Conservation (phyloP, 192 early-diverging fungal genomes). For the Backusella westeae region DNA sequence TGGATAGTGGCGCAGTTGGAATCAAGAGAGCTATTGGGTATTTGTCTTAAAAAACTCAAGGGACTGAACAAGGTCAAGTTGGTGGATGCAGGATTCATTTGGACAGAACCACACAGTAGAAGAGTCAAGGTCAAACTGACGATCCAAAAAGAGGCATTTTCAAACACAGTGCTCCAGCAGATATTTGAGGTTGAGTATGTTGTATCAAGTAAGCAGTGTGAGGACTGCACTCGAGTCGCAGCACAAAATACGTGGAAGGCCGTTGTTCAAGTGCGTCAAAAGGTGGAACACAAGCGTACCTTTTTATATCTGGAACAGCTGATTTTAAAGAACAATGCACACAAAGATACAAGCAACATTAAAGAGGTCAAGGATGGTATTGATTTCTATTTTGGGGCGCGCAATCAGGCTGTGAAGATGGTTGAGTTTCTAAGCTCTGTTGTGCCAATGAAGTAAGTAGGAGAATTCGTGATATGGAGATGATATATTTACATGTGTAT, state of each 20-base stretch:
- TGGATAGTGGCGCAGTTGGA: slow-evolving; percentile 91
- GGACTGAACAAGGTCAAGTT: slow-evolving; percentile 91
- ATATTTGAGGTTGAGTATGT: slow-evolving; percentile 95
- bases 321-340: slow-evolving; percentile 96
- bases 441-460: slow-evolving; percentile 66
- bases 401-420: slow-evolving; percentile 94
- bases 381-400: slow-evolving; percentile 93
- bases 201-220: slow-evolving; percentile 90
- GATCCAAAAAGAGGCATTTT: slow-evolving; percentile 98
- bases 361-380: slow-evolving; percentile 95
- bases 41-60: slow-evolving; percentile 92
- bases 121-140: slow-evolving; percentile 97
- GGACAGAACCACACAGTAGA: slow-evolving; percentile 89
- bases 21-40: slow-evolving; percentile 82
- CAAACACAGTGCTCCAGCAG: slow-evolving; percentile 93
- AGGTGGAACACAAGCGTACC: slow-evolving; percentile 96
- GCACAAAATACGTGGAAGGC: slow-evolving; percentile 99
- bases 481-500: too few relatives aligned
- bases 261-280: slow-evolving; percentile 96
- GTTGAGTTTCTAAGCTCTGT: slow-evolving; percentile 88
- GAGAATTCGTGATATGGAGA: neutral
- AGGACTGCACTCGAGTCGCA: slow-evolving; percentile 91
- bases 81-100: slow-evolving; percentile 97
- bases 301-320: slow-evolving; percentile 98
- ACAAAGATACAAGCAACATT: slow-evolving; percentile 97